Percentiles rank a stretch among this genome's conserved stretches.
phyloP scores from a whole-genome alignment of 2,329 filamentous ascomycete genomes.

The Cadophora sp. region DNA sequence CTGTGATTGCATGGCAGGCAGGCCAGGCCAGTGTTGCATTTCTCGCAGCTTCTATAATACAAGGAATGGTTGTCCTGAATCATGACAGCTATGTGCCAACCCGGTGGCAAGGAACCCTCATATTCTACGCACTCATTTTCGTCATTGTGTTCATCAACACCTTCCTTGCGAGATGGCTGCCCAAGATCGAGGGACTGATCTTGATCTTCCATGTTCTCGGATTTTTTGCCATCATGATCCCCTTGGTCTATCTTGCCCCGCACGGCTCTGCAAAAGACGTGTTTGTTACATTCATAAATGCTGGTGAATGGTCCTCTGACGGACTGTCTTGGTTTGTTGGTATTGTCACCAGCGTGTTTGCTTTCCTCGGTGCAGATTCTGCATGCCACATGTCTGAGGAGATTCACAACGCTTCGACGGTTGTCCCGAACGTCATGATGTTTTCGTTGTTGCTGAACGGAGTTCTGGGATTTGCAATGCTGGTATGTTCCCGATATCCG shows the following conservation, averaged over 20 bases:
- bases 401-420: conserved; percentile 54
- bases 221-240: conserved; percentile 49
- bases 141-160: conserved; percentile 54
- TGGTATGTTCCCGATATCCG: conserved; percentile 46
- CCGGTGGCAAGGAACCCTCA: conserved; percentile 51
- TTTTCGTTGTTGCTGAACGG: conserved; percentile 58
- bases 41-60: conserved; percentile 56
- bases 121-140: conserved; percentile 51
- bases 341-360: conserved; percentile 46
- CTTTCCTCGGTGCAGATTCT: conserved; percentile 46
- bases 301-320: conserved; percentile 52
- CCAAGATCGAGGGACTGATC: conserved; percentile 58
- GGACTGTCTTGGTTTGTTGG: conserved; percentile 51
- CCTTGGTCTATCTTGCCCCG: conserved; percentile 46
- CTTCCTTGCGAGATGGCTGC: conserved; percentile 52
- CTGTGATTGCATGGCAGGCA: conserved; percentile 55
- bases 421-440: conserved; percentile 59
- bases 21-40: conserved; percentile 45
- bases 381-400: conserved; percentile 48
- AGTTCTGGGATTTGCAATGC: conserved; percentile 59
- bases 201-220: conserved; percentile 55
- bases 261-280: conserved; percentile 47
- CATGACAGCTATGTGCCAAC: conserved; percentile 46
- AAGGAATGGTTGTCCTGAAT: conserved; percentile 50
- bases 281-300: conserved; percentile 53